A percentile compares a stretch with the other conserved stretches of the same genome.
Evolutionary conservation across 1,139 yeast genomes (phyloP).

Genomic region (Arxiozyma bovina): DNA sequence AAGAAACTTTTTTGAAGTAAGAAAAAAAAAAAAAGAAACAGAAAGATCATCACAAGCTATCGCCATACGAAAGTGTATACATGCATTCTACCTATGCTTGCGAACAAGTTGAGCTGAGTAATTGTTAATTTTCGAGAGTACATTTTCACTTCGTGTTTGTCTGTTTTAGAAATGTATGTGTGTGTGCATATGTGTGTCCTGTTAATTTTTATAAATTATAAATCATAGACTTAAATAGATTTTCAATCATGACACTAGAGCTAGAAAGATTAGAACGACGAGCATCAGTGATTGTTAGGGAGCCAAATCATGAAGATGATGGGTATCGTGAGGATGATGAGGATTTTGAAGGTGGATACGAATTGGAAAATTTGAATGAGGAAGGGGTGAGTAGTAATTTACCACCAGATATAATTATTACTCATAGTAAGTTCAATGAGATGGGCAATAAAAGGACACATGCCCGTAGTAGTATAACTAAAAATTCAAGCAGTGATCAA

Average conservation of each 20-base stretch:
- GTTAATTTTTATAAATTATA: too few species aligned
- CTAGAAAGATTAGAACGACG: neutral
- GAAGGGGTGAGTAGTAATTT: neutral
- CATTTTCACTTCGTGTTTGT: neutral
- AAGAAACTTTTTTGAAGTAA: too few species aligned
- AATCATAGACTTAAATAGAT: too few species aligned
- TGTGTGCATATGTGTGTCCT: neutral
- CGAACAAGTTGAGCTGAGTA: neutral
- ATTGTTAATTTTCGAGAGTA: neutral
- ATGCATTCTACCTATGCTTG: neutral
- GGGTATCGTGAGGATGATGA: slow-evolving; percentile 1
- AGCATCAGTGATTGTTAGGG: neutral
- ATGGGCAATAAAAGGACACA: neutral
- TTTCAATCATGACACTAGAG: neutral
- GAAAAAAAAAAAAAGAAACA: too few species aligned
- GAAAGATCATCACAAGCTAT: neutral
- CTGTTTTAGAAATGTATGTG: neutral
- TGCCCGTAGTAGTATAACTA: neutral
- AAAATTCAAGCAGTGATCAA: neutral
- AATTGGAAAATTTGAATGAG: neutral
- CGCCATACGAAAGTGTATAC: too few species aligned
- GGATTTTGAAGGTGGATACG: neutral
- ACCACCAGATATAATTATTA: neutral
- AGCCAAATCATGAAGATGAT: neutral
- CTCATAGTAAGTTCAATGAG: neutral